phyloP scores from a whole-genome alignment of 2,329 filamentous ascomycete genomes.

The Scedosporium boydii region DNA sequence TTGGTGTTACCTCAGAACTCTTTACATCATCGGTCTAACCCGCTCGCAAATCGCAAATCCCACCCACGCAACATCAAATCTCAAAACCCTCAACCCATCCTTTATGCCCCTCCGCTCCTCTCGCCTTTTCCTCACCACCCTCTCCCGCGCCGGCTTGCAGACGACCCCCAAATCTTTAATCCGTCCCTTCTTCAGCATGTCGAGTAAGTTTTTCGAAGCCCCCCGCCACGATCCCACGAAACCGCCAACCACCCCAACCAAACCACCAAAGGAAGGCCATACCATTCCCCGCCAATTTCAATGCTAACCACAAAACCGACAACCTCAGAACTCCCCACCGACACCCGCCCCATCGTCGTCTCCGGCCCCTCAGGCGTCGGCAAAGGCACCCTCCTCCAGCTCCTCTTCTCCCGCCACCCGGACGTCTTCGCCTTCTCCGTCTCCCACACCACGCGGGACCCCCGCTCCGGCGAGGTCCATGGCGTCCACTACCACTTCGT shows the following conservation, averaged over 20 bases:
- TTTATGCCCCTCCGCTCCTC: no score
- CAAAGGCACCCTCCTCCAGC: slow-evolving; percentile 70
- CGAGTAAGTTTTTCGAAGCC: no score
- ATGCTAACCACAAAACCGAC: neutral
- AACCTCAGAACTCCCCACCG: slow-evolving; percentile 22
- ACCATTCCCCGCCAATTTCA: neutral
- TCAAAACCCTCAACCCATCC: no score
- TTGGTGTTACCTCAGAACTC: no score
- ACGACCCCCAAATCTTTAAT: neutral
- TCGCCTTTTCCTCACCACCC: neutral
- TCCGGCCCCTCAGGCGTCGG: slow-evolving; percentile 72
- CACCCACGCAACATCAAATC: no score
- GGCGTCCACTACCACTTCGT: slow-evolving; percentile 78
- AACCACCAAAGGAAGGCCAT: neutral
- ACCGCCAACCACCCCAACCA: no score
- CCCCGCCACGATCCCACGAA: no score
- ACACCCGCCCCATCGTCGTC: slow-evolving; percentile 62
- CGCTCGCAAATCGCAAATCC: no score
- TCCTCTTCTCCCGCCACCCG: slow-evolving; percentile 51
- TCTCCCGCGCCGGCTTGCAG: neutral
- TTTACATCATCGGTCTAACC: no score
- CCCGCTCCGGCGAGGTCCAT: slow-evolving; percentile 64
- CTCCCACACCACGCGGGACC: slow-evolving; percentile 71
- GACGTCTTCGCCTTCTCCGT: slow-evolving; percentile 46
- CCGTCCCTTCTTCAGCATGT: no score